Evolutionary conservation across 768 basidiomycete genomes (phyloP).

Genomic region (Naganishia friedmannii): DNA sequence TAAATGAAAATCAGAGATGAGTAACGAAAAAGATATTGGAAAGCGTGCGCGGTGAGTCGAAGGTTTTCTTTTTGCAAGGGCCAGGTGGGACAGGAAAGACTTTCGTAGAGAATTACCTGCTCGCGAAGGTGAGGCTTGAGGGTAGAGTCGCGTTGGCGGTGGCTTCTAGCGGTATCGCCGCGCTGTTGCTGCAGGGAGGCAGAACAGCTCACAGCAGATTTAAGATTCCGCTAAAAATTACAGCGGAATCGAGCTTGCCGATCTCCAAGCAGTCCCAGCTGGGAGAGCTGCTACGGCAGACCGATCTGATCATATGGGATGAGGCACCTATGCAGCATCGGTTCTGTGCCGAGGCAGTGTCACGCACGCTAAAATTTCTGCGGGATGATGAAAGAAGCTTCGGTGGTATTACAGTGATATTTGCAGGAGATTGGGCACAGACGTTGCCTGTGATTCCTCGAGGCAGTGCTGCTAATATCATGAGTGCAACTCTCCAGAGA

Average conservation of each 20-base stretch:
- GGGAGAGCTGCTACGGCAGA: conserved; percentile 50
- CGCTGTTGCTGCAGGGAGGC: too few species aligned
- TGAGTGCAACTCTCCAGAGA: background rate
- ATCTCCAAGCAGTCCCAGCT: conserved; percentile 30
- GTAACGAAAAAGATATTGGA: too few species aligned
- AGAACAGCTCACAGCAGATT: too few species aligned
- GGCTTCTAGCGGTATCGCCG: too few species aligned
- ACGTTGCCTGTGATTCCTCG: background rate
- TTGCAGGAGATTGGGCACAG: conserved; percentile 41
- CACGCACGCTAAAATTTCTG: conserved; percentile 47
- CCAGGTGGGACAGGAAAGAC: too few species aligned
- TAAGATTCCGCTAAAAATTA: background rate
- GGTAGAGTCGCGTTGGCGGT: too few species aligned
- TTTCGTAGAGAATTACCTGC: too few species aligned
- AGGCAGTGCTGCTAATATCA: background rate
- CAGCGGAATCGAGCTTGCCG: background rate
- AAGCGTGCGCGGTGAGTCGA: too few species aligned
- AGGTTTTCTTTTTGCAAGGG: too few species aligned
- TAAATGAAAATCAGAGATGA: too few species aligned
- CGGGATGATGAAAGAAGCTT: conserved; percentile 46
- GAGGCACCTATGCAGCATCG: conserved; percentile 54
- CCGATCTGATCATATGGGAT: conserved; percentile 56
- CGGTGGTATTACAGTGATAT: conserved; percentile 56
- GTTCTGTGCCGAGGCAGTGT: conserved; percentile 54
- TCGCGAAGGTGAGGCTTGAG: too few species aligned